Evolutionary conservation across 2,329 filamentous ascomycete genomes (phyloP).

Genomic region (Aspergillus persii): DNA sequence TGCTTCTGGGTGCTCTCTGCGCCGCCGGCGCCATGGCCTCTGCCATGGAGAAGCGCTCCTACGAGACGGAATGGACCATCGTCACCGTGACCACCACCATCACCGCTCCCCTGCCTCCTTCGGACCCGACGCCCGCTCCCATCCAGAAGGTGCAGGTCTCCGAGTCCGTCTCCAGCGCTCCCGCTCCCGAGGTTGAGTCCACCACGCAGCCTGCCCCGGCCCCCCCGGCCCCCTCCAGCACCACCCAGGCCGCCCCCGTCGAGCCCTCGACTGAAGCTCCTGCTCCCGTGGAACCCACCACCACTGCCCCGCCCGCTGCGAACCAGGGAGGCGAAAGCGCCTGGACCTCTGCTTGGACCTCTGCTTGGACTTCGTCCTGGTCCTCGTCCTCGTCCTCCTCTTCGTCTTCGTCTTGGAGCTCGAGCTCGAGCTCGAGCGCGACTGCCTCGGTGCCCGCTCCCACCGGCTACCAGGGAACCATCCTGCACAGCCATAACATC

Average conservation of each 20-base stretch:
- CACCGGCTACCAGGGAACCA: conserved; percentile 18
- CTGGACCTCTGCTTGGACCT: conserved; percentile 13
- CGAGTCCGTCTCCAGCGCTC: not conserved
- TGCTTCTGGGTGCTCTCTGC: conserved; percentile 37
- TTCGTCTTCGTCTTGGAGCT: not conserved
- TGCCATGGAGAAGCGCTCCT: conserved; percentile 35
- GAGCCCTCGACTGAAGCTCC: not conserved
- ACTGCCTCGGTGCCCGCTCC: conserved; percentile 16
- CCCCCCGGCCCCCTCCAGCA: not conserved
- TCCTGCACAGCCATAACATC: conserved; percentile 75
- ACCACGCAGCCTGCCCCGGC: not conserved
- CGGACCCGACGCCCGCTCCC: conserved; percentile 12
- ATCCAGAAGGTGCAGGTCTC: conserved; percentile 2
- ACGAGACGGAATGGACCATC: conserved; percentile 36
- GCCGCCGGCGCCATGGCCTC: conserved; percentile 34
- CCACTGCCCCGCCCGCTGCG: not conserved
- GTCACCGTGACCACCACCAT: conserved; percentile 39
- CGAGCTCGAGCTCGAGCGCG: conserved; percentile 10
- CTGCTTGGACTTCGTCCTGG: conserved; percentile 5
- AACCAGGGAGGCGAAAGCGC: not conserved
- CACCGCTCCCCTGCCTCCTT: conserved; percentile 18
- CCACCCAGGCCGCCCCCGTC: not conserved
- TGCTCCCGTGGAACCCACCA: conserved; percentile 1
- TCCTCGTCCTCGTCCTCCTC: too few relatives aligned
- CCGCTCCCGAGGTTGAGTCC: conserved; percentile 1